A percentile compares a stretch with the other conserved stretches of the same genome.
phyloP scores from a whole-genome alignment of 345 rosid genomes.

The Carallia pectinifolia region DNA sequence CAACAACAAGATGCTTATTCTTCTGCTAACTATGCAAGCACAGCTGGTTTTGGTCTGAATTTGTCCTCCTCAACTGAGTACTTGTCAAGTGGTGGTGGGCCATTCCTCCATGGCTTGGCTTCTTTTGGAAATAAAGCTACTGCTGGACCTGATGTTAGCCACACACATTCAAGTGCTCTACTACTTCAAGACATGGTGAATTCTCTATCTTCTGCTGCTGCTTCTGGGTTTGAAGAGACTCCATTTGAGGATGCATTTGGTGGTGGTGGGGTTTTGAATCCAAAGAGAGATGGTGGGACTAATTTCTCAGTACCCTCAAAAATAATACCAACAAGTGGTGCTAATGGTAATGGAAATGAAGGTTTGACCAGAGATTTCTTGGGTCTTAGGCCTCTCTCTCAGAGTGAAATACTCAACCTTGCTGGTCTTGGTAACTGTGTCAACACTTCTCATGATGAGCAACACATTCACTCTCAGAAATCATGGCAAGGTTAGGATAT shows the following conservation, averaged over 20 bases:
- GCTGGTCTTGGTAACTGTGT: constrained; percentile 64
- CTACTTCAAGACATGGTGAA: constrained; percentile 55
- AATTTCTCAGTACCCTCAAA: constrained; percentile 22
- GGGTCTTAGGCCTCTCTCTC: constrained; percentile 68
- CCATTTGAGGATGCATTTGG: constrained; percentile 45
- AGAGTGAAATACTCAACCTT: constrained; percentile 65
- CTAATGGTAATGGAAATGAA: constrained; percentile 30
- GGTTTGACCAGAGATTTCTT: constrained; percentile 86
- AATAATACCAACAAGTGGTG: not conserved
- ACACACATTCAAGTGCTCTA: constrained; percentile 16
- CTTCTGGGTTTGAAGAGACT: constrained; percentile 40
- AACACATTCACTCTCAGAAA: constrained; percentile 42
- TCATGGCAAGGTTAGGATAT: constrained; percentile 68
- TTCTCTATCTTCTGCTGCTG: constrained; percentile 29
- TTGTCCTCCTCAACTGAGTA: constrained; percentile 52
- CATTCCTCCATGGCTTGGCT: constrained; percentile 21
- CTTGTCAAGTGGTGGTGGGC: constrained; percentile 15
- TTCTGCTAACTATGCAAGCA: not conserved
- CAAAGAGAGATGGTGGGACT: constrained; percentile 25
- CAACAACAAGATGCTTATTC: constrained; percentile 29
- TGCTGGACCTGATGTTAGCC: constrained; percentile 1
- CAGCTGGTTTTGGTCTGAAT: constrained; percentile 42
- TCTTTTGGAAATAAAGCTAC: constrained; percentile 37
- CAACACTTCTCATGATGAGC: constrained; percentile 44
- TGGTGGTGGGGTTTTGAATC: constrained; percentile 39